These are phyloP conservation scores for Monosporascus sp. DNA, from an alignment of 2,329 filamentous ascomycete species.

Conservation along the genomic window DNA sequence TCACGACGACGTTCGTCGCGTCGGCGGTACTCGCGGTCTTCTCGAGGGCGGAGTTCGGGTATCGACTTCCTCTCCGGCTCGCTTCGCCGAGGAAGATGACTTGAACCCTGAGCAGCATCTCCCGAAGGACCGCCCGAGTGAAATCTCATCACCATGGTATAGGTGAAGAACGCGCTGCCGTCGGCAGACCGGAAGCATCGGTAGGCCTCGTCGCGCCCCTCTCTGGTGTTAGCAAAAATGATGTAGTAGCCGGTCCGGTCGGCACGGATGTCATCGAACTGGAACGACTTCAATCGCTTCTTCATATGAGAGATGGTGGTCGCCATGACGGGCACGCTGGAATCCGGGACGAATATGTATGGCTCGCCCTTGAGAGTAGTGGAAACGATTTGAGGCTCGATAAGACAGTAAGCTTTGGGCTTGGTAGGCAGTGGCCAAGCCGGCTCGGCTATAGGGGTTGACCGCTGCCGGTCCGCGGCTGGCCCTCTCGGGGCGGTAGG, in stretches of 20 bases:
- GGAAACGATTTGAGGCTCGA: slow-evolving; percentile 63
- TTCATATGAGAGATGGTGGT: slow-evolving; percentile 87
- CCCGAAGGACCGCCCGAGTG: slow-evolving; percentile 37
- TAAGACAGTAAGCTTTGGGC: slow-evolving; percentile 45
- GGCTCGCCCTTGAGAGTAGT: slow-evolving; percentile 70
- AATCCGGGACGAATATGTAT: slow-evolving; percentile 84
- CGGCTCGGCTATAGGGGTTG: slow-evolving; percentile 27
- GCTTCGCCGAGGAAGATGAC: slow-evolving; percentile 17
- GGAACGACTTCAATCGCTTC: slow-evolving; percentile 78
- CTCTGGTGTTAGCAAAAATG: slow-evolving; percentile 73
- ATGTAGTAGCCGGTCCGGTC: slow-evolving; percentile 89
- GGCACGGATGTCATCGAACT: slow-evolving; percentile 74
- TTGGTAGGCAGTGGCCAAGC: slow-evolving; percentile 35
- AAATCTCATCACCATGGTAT: slow-evolving; percentile 84
- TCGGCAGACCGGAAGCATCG: slow-evolving; percentile 76
- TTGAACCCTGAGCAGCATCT: slow-evolving; percentile 23
- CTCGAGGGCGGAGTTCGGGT: slow-evolving; percentile 50
- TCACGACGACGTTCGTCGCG: slow-evolving; percentile 69
- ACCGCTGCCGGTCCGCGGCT: slow-evolving; percentile 47
- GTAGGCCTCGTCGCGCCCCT: slow-evolving; percentile 74
- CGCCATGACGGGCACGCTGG: slow-evolving; percentile 78
- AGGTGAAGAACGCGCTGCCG: slow-evolving; percentile 83
- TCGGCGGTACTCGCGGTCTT: slow-evolving; percentile 59
- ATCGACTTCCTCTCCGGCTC: slow-evolving; percentile 23
- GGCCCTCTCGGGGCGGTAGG: slow-evolving; percentile 85